Evolutionary conservation across 257 asterid genomes (phyloP).

Genomic region (Osmanthus fragrans): DNA sequence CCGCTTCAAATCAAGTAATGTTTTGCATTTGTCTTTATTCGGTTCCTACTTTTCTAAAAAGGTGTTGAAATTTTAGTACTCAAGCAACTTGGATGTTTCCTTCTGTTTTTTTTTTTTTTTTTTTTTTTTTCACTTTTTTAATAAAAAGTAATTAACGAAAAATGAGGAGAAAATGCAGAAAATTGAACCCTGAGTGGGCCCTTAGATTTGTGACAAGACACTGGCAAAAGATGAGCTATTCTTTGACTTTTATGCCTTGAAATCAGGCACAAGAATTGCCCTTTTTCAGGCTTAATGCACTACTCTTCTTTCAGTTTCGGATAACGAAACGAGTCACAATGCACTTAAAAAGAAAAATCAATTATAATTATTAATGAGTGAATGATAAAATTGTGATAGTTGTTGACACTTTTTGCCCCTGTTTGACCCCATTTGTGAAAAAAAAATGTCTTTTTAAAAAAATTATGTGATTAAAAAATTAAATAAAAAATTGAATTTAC

Average conservation of each 20-base stretch:
- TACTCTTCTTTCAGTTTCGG: neutral
- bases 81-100: too few species aligned
- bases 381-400: neutral
- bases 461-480: too few species aligned
- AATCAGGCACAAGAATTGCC: neutral
- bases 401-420: too few species aligned
- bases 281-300: neutral
- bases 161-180: neutral
- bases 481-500: too few species aligned
- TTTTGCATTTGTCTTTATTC: neutral
- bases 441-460: too few species aligned
- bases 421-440: too few species aligned
- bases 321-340: neutral
- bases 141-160: neutral
- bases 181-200: neutral
- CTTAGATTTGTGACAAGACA: neutral
- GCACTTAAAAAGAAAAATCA: neutral
- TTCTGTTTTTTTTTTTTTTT: too few species aligned
- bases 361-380: neutral
- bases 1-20: neutral
- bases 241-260: neutral
- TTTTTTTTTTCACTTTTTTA: too few species aligned
- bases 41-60: neutral
- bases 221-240: neutral
- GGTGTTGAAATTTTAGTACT: too few species aligned